Conservation (phyloP, 176 grass and related monocot genomes). For the Eragrostis curvula region DNA sequence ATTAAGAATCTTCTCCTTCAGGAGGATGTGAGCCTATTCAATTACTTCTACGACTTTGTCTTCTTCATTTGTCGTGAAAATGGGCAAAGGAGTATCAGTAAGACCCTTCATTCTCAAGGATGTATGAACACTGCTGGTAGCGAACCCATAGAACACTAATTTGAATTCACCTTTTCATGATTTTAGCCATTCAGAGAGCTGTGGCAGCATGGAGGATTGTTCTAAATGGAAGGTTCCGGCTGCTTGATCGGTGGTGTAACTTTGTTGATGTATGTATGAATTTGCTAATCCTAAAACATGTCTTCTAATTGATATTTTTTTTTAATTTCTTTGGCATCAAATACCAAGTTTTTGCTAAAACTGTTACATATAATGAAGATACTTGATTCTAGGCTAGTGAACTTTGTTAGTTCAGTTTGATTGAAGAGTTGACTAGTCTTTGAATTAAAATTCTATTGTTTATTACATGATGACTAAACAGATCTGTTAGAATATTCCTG, state of each 20-base stretch:
- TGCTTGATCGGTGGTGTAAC: conserved; percentile 85
- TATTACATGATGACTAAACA: conserved; percentile 20
- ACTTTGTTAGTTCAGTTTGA: conserved; percentile 14
- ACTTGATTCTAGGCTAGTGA: background rate
- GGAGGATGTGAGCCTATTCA: conserved; percentile 73
- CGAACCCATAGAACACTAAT: conserved; percentile 48
- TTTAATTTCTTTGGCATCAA: conserved; percentile 13
- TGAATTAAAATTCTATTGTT: conserved; percentile 9
- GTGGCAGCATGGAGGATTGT: conserved; percentile 84
- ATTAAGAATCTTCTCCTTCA: conserved; percentile 48
- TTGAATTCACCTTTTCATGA: conserved; percentile 24
- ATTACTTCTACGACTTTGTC: conserved; percentile 89
- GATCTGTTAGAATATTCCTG: background rate
- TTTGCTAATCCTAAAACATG: background rate
- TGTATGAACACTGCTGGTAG: conserved; percentile 25
- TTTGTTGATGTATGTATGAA: conserved; percentile 91
- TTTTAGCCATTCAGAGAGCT: conserved; percentile 81
- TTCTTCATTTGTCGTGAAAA: conserved; percentile 95
- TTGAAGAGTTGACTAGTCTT: background rate
- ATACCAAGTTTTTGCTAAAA: conserved; percentile 16
- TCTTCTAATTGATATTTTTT: background rate
- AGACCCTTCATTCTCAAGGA: conserved; percentile 43
- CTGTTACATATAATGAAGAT: conserved; percentile 1
- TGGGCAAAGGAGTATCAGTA: conserved; percentile 94
- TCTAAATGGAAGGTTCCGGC: conserved; percentile 82